Evolutionary conservation across 345 rosid genomes (phyloP).

Genomic region (Eucalyptus cladocalyx): DNA sequence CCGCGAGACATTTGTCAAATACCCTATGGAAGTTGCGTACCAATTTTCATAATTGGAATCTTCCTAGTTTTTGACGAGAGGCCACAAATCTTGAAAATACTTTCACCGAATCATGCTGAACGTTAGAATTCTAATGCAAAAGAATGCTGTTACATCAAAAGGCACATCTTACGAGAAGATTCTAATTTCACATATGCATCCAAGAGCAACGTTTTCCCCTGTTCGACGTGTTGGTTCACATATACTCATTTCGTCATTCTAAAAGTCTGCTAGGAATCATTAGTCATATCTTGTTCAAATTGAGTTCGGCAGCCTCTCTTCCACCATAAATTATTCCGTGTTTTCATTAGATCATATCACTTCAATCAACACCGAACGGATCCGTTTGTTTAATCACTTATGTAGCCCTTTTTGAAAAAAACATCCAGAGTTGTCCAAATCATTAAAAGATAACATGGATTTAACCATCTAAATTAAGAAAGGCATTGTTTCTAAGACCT

Average conservation of each 20-base stretch:
- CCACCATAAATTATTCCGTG: accelerated
- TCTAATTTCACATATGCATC: background rate
- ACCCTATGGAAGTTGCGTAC: background rate
- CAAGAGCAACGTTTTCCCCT: accelerated
- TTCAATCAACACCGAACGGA: accelerated
- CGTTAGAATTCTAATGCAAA: accelerated
- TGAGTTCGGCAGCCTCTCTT: background rate
- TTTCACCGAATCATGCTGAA: accelerated
- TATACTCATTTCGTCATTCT: background rate
- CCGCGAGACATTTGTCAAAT: background rate
- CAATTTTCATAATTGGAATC: background rate
- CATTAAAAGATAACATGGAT: background rate
- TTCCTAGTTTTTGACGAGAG: background rate
- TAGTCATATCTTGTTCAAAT: background rate
- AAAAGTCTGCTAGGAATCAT: background rate
- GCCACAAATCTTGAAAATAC: background rate
- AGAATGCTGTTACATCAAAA: background rate
- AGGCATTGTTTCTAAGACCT: background rate
- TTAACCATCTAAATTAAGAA: background rate
- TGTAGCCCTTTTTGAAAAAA: background rate
- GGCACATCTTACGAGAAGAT: background rate
- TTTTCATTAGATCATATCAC: background rate
- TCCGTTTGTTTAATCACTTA: background rate
- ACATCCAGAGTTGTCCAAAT: background rate
- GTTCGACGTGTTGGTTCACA: accelerated